Conservation (phyloP, 1,139 yeast species). For the Suhomyces bribrorum region DNA sequence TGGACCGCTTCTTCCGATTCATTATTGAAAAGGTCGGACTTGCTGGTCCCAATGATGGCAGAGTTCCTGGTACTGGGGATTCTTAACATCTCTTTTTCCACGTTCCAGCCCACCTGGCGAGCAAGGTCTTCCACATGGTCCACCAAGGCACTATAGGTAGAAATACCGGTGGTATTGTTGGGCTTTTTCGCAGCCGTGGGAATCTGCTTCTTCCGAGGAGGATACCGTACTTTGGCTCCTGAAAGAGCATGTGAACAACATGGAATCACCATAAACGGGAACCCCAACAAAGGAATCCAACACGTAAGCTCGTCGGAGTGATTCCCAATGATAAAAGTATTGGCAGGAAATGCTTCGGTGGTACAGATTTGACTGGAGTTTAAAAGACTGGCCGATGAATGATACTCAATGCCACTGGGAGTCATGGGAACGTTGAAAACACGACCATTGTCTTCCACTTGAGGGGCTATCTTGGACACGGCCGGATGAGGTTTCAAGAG, state of each 20-base stretch:
- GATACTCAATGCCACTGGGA: slow-evolving; percentile 28
- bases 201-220: slow-evolving; percentile 36
- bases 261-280: slow-evolving; percentile 89
- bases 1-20: slow-evolving; percentile 30
- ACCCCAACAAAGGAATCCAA: slow-evolving; percentile 88
- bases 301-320: slow-evolving; percentile 95
- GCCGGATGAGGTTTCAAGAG: slow-evolving; percentile 70
- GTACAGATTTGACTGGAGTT: slow-evolving; percentile 61
- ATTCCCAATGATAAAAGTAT: slow-evolving; percentile 87
- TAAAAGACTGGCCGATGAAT: slow-evolving; percentile 51
- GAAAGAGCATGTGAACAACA: slow-evolving; percentile 89
- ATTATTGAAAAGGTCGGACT: slow-evolving; percentile 24
- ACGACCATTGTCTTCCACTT: slow-evolving; percentile 58
- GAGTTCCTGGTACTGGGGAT: slow-evolving; percentile 95
- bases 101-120: slow-evolving; percentile 73
- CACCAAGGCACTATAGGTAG: slow-evolving; percentile 80
- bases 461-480: slow-evolving; percentile 53
- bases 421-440: slow-evolving; percentile 49
- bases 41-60: slow-evolving; percentile 71
- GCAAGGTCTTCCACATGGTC: slow-evolving; percentile 81
- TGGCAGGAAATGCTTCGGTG: slow-evolving; percentile 62
- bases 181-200: slow-evolving; percentile 1
- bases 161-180: slow-evolving; percentile 24
- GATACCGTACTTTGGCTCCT: slow-evolving; percentile 72
- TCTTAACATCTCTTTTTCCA: slow-evolving; percentile 81